Percentiles rank a stretch among this genome's conserved stretches.
phyloP scores from a whole-genome alignment of 768 basidiomycete species.

The Russula ochroleuca region DNA sequence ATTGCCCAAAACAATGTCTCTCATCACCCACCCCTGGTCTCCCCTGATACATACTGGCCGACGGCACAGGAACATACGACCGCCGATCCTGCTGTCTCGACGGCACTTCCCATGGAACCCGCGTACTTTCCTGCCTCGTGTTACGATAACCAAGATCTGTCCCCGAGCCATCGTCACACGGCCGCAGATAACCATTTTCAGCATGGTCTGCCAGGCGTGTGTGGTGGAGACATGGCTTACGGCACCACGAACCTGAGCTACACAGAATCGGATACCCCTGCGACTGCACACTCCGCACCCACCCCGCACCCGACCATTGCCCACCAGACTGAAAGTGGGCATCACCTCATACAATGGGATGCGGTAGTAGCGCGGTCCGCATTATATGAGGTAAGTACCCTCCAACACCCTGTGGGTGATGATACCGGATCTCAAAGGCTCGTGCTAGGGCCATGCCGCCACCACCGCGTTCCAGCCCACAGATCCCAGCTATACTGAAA shows the following conservation, averaged over 20 bases:
- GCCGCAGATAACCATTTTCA: not conserved
- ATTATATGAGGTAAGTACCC: constrained; percentile 25
- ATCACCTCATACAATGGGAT: constrained; percentile 12
- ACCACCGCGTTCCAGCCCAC: not conserved
- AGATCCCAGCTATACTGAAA: not conserved
- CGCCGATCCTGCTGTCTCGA: not conserved
- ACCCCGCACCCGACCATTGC: constrained; percentile 10
- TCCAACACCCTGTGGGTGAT: constrained; percentile 9
- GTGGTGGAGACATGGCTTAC: constrained; percentile 6
- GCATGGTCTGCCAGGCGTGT: not conserved
- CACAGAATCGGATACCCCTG: not conserved
- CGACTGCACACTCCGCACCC: not conserved
- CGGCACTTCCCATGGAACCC: not conserved
- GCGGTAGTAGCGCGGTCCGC: not conserved
- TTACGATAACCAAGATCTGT: not conserved
- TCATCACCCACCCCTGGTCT: not conserved
- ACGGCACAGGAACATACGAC: constrained; percentile 4
- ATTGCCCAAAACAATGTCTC: not conserved
- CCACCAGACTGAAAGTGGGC: constrained; percentile 26
- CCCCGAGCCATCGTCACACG: not conserved
- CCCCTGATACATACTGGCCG: constrained; percentile 14
- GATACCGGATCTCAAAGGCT: constrained; percentile 3
- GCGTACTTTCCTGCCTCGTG: not conserved
- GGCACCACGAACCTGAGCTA: not conserved
- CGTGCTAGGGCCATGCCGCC: constrained; percentile 1